Evolutionary conservation across 1,284 basidiomycete genomes (phyloP), one percentile per base, ranked within the genome.

Genomic region (Leccinum griseonigrum): DNA sequence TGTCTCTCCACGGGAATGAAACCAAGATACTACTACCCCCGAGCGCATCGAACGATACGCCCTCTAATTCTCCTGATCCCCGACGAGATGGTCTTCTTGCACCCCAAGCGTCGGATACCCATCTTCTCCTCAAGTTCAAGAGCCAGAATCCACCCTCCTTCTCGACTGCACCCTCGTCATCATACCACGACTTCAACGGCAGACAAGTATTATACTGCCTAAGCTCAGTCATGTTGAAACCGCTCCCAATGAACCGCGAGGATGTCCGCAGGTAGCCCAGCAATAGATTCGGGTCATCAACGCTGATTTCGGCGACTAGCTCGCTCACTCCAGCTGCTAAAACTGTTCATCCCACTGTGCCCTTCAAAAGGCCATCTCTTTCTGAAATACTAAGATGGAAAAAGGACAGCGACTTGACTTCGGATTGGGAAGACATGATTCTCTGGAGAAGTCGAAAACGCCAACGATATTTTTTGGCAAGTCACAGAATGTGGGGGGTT

Each of bases 251-350:
- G 71, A 90, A 84, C 16, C 79, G 88, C n/a, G 85, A 89, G 57
- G 90, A 85, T 32, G 88, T 92, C 40, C 88, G 85, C 73, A 88
- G 88, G 68, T 92, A 90, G 90, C 74, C 91, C 54, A 87, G 78
- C 62, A 84, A 82, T 62, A 84, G 83, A 68, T 82, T 83, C 60
- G 77, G 81, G 22, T 75, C 81, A 3, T 76, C 78, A 18, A 75
- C 79, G 3, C 75, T 78, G 9, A 72, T 82, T 43, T 71, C 80
- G 43, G 74, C 75, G 29, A 75, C 78, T 6, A 70, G 70, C 28
- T 67, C 77, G 5, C 71, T 77, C 38, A 67, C 72, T 31, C 68
- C 77, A 29, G 68, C 74, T 16, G 73, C 75, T 16, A 68, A 65
- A 40, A 64, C 62, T 60, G 58, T 65, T 13, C 66, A 64, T 26